Evolutionary conservation across 768 basidiomycete genomes (phyloP).

Genomic region (Clavaria fumosa): DNA sequence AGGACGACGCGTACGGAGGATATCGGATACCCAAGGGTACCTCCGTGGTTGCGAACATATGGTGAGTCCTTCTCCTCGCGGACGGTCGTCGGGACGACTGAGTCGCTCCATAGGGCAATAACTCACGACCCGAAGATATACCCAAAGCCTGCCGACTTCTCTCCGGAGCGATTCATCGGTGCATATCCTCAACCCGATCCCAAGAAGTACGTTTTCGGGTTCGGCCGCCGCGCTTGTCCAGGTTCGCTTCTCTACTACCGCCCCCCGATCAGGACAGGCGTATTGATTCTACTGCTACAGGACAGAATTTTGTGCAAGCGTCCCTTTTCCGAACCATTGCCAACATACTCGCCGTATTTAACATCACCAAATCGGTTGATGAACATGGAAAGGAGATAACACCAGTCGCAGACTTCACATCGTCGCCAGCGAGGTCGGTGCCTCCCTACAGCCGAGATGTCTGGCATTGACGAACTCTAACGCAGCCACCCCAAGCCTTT

Average conservation of each 20-base stretch:
- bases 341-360: constrained; percentile 5
- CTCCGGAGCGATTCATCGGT: constrained; percentile 34
- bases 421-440: too few relatives aligned
- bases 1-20: constrained; percentile 33
- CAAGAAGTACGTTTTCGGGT: constrained; percentile 36
- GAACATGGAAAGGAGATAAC: constrained; percentile 1
- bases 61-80: too few relatives aligned
- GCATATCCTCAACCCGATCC: constrained; percentile 26
- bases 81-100: too few relatives aligned
- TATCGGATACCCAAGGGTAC: constrained; percentile 32
- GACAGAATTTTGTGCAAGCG: constrained; percentile 46
- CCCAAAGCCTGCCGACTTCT: constrained; percentile 29
- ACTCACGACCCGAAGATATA: constrained; percentile 21
- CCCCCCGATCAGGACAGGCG: constrained; percentile 14
- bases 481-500: too few relatives aligned
- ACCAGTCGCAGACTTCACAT: too few relatives aligned
- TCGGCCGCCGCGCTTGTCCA: constrained; percentile 29
- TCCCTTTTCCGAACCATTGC: too few relatives aligned
- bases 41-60: constrained; percentile 26
- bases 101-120: constrained; percentile 16
- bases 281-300: too few relatives aligned
- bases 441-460: too few relatives aligned
- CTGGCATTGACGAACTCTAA: too few relatives aligned
- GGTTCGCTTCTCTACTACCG: constrained; percentile 3
- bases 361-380: constrained; percentile 8